Evolutionary conservation across 1,284 basidiomycete genomes (phyloP).

Genomic region (Termitomyces sp.): DNA sequence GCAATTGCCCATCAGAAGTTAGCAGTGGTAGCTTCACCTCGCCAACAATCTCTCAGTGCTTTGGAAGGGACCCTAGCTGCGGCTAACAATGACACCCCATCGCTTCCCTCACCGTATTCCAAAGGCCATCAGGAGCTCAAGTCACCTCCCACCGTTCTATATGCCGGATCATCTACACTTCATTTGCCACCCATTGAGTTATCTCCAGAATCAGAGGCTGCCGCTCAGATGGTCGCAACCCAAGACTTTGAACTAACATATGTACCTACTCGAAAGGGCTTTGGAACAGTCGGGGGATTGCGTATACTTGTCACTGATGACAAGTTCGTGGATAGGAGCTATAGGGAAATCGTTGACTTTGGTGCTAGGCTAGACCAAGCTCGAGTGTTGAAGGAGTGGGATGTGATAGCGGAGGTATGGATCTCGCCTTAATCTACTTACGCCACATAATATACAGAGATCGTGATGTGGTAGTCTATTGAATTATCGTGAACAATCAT

Average conservation of each 20-base stretch:
- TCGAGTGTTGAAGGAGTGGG: slow-evolving; percentile 60
- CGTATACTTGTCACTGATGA: slow-evolving; percentile 59
- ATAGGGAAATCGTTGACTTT: slow-evolving; percentile 20
- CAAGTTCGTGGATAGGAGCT: slow-evolving; percentile 31
- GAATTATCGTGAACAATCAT: background rate
- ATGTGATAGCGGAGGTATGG: slow-evolving; percentile 65
- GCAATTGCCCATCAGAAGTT: slow-evolving; percentile 46
- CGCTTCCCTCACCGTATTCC: slow-evolving; percentile 43
- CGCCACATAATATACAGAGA: background rate
- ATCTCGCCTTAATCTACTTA: slow-evolving; percentile 29
- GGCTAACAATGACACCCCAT: slow-evolving; percentile 18
- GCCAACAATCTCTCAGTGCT: slow-evolving; percentile 21
- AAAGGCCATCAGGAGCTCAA: slow-evolving; percentile 31
- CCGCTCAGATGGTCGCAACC: slow-evolving; percentile 32
- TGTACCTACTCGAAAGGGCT: slow-evolving; percentile 50
- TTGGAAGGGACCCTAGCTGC: slow-evolving; percentile 16
- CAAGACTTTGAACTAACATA: slow-evolving; percentile 61
- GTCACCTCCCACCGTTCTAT: slow-evolving; percentile 31
- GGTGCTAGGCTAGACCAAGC: slow-evolving; percentile 26
- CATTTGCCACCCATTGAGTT: slow-evolving; percentile 41
- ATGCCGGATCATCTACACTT: slow-evolving; percentile 51
- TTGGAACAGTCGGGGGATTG: slow-evolving; percentile 57
- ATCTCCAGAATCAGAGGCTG: slow-evolving; percentile 19
- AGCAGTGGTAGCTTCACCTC: slow-evolving; percentile 37
- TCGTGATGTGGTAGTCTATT: too few species aligned